Evolutionary conservation across 345 rosid genomes (phyloP).

Genomic region (Arabidopsis suecica): DNA sequence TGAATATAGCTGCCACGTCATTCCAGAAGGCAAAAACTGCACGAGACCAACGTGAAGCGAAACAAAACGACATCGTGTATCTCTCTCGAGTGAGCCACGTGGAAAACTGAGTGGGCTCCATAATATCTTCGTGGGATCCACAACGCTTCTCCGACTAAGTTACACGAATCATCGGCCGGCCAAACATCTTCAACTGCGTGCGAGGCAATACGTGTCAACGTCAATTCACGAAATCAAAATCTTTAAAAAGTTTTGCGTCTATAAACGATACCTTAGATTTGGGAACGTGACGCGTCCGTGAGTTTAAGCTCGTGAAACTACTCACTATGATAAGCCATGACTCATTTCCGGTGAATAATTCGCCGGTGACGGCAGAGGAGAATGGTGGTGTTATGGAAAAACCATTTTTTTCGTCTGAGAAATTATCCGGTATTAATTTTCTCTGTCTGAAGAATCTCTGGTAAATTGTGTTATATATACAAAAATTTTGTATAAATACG

Average conservation of each 20-base stretch:
- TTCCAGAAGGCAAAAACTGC: background rate
- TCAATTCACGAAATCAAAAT: background rate
- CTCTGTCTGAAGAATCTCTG: background rate
- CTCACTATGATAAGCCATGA: background rate
- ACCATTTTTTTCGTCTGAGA: background rate
- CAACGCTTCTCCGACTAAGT: background rate
- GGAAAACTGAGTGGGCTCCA: background rate
- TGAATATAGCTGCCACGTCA: background rate
- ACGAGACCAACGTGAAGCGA: background rate
- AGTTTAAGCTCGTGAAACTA: background rate
- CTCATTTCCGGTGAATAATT: background rate
- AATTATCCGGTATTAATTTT: conserved; percentile 3
- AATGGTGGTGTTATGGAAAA: conserved; percentile 9
- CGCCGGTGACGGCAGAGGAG: conserved; percentile 26
- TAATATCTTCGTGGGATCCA: background rate
- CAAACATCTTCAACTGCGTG: conserved; percentile 8
- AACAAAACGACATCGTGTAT: background rate
- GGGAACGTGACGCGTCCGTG: background rate
- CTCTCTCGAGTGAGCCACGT: background rate
- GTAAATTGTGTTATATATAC: background rate
- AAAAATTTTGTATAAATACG: background rate
- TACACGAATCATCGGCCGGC: conserved; percentile 15
- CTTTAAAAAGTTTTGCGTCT: background rate
- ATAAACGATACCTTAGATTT: background rate
- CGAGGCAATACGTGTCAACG: background rate